Base-by-base conservation (phyloP, 352 stramenopile genomes). In the Pythium biforme region DNA sequence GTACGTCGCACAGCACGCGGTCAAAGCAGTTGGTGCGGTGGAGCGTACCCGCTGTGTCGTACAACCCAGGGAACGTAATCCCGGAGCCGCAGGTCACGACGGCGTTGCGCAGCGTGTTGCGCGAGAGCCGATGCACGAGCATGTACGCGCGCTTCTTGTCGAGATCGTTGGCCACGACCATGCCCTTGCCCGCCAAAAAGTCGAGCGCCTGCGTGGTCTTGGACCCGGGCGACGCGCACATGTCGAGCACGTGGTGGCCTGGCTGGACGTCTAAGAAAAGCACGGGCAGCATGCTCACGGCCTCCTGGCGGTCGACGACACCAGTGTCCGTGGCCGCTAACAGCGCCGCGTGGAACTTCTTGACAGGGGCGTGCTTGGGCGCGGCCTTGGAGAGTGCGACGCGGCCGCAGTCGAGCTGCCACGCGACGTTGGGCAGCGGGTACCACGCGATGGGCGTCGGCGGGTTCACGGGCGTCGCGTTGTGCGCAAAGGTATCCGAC, bases 191-290 rank as follows among this genome's bases (percentile, higher is more conserved):
- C 17, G 85, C 59, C 34, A 95, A 62, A 40, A 94, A 88, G 55
- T 98, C 97, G 19, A 99, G 79, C 52, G 99, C 81, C 73, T 99
- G 97, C 43, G 91, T 97, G 23, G 98, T 99, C 74, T 99, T 99
- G 46, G 90, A 98, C 17, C 98, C 98, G 0, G 98, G 98, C n/a
- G 97, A 98, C 15, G 98, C 97, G 62, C 85, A 94, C 83, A 95
- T 93, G 60, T 95, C 84, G 26, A 94, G 72, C 46, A 92, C 83
- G 33, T 59, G 69, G 61, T 98, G 84, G 57, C 90, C 69, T 3
- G 81, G 84, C 47, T 98, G 67, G 7, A 97, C 92, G 64, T 98
- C 77, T 25, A 99, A 82, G 62, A 99, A 98, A 23, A 99, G 75
- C 29, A 98, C 97, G 0, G 97, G 97, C 19, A 99, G 79, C 97